Percentiles rank a stretch among this genome's conserved stretches.
Conservation (phyloP, 225 moss, liverwort and hornwort species). For the Pseudisothecium myosuroides region DNA sequence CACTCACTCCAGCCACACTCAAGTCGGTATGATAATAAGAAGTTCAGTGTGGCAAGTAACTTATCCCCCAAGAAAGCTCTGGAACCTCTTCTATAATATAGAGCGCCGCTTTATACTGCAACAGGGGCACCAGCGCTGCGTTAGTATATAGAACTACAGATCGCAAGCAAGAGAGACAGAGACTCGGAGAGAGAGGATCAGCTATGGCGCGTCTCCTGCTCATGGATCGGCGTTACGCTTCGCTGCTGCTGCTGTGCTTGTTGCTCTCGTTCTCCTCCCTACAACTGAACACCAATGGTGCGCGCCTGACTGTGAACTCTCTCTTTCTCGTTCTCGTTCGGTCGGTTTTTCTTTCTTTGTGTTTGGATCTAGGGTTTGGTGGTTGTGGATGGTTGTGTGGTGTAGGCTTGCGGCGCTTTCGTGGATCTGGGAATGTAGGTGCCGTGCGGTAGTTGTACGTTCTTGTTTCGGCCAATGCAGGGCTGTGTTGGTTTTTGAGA, state of each 20-base stretch:
- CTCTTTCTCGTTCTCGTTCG: not conserved
- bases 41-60: not conserved
- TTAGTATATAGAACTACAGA: not conserved
- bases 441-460: no score
- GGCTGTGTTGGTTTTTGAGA: not conserved
- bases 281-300: constrained; percentile 19
- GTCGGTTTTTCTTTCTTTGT: no score
- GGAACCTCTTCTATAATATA: not conserved
- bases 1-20: not conserved
- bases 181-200: not conserved
- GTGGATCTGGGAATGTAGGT: not conserved
- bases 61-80: constrained; percentile 3
- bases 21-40: no score
- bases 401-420: not conserved
- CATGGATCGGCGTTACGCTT: constrained; percentile 28
- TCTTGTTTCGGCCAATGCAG: not conserved
- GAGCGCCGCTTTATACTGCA: not conserved
- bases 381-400: not conserved
- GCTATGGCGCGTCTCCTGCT: constrained; percentile 35
- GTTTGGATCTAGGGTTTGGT: constrained; percentile 16
- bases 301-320: no score
- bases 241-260: constrained; percentile 23
- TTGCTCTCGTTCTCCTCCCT: constrained; percentile 27
- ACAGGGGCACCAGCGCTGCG: no score
- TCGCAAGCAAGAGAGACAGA: not conserved